A percentile compares a stretch with the other conserved stretches of the same genome.
Evolutionary conservation across 257 asterid species (phyloP).

Genomic region (Primulina huaijiensis): DNA sequence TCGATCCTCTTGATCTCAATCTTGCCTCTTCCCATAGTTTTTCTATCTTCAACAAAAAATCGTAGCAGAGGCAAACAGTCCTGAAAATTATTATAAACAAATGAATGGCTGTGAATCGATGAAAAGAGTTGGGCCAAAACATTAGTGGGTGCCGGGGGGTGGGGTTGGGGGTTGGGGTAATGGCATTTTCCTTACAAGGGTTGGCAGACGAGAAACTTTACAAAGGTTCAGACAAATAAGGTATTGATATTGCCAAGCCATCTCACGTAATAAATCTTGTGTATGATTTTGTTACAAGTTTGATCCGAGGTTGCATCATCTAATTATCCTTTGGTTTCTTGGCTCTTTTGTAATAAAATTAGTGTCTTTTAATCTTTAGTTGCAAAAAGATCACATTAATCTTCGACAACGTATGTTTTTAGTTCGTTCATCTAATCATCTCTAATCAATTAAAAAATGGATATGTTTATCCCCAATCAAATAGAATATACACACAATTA

Average conservation of each 20-base stretch:
- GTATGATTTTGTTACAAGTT: not conserved
- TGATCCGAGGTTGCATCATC: too few species aligned
- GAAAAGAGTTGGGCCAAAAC: not conserved
- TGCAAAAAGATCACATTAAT: too few species aligned
- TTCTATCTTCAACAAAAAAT: not conserved
- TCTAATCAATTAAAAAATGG: too few species aligned
- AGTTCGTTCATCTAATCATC: too few species aligned
- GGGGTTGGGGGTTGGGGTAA: too few species aligned
- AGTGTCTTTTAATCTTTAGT: too few species aligned
- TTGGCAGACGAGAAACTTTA: not conserved
- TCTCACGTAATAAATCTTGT: not conserved
- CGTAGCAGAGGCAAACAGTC: too few species aligned
- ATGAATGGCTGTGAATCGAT: not conserved
- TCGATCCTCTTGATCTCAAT: conserved; percentile 57
- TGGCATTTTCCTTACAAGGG: not conserved
- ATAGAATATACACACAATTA: too few species aligned
- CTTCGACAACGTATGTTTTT: too few species aligned
- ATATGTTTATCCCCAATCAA: too few species aligned
- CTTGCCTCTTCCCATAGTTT: conserved; percentile 37
- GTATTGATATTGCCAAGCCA: not conserved
- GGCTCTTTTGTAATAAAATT: too few species aligned
- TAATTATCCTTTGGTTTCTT: too few species aligned
- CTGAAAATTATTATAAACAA: not conserved
- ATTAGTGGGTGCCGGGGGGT: not conserved
- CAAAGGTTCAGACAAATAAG: not conserved